These are phyloP conservation scores for Botrytis galanthina DNA, from an alignment of 2,329 filamentous ascomycete genomes.

Conservation along the genomic window DNA sequence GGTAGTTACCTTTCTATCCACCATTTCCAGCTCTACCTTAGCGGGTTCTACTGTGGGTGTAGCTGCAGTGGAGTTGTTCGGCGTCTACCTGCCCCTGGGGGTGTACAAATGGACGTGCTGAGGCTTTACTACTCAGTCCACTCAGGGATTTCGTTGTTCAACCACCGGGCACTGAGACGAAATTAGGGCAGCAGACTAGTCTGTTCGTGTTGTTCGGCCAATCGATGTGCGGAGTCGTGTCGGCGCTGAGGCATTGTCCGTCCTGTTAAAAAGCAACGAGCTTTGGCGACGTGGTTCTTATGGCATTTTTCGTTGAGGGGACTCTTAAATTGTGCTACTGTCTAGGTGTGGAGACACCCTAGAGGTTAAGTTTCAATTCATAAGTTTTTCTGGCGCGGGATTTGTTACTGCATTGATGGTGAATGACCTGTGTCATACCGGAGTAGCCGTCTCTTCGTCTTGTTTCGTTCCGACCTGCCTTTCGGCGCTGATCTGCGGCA, in stretches of 20 bases:
- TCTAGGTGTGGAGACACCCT: slow-evolving; percentile 8
- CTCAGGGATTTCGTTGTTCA: slow-evolving; percentile 11
- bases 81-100: slow-evolving; percentile 13
- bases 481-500: slow-evolving; percentile 6
- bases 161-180: slow-evolving; percentile 14
- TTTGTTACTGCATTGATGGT: slow-evolving; percentile 15
- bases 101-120: slow-evolving; percentile 11
- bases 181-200: slow-evolving; percentile 15
- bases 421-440: slow-evolving; percentile 8
- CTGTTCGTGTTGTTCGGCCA: slow-evolving; percentile 12
- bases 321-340: slow-evolving; percentile 9
- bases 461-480: slow-evolving; percentile 10
- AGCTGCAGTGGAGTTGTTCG: slow-evolving; percentile 7
- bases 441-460: slow-evolving; percentile 14
- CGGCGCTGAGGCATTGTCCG: slow-evolving; percentile 16
- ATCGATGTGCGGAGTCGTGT: slow-evolving; percentile 12
- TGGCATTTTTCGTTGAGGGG: slow-evolving; percentile 7
- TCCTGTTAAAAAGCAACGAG: slow-evolving; percentile 15
- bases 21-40: neutral
- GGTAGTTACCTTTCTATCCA: slow-evolving; percentile 14
- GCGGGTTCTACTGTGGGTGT: neutral
- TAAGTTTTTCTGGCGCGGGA: slow-evolving; percentile 5
- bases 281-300: slow-evolving; percentile 12
- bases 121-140: slow-evolving; percentile 3
- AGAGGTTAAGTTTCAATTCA: slow-evolving; percentile 5